Conservation (phyloP, 768 basidiomycete genomes). For the Russula earlei region DNA sequence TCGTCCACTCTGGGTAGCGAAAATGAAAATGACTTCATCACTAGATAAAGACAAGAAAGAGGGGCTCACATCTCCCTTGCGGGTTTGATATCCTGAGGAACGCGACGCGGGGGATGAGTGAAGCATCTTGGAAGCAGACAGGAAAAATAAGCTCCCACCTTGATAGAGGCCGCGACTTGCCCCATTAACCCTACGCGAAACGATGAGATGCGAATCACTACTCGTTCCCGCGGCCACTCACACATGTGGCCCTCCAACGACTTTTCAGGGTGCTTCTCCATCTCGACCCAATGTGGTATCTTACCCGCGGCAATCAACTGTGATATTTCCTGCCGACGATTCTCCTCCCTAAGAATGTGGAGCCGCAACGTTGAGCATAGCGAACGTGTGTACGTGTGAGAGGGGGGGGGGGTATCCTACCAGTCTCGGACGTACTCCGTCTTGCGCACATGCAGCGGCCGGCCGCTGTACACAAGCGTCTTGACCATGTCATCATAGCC, state of each 20-base stretch:
- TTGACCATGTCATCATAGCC: constrained; percentile 68
- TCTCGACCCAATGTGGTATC: constrained; percentile 68
- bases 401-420: constrained; percentile 28
- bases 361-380: not conserved
- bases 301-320: constrained; percentile 51
- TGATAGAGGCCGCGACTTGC: constrained; percentile 63
- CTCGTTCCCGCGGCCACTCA: constrained; percentile 27
- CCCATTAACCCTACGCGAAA: constrained; percentile 59
- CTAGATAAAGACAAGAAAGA: not conserved
- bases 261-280: constrained; percentile 58
- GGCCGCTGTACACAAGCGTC: constrained; percentile 67
- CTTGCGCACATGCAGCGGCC: constrained; percentile 74
- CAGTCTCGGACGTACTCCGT: constrained; percentile 73
- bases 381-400: not conserved
- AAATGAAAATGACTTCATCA: constrained; percentile 11
- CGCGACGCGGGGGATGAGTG: not conserved
- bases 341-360: constrained; percentile 44
- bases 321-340: constrained; percentile 48
- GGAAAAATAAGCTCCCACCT: constrained; percentile 23
- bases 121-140: not conserved
- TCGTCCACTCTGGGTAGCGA: constrained; percentile 57
- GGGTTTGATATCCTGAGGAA: constrained; percentile 60
- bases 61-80: constrained; percentile 69
- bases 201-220: not conserved
- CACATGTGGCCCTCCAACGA: constrained; percentile 50